These are phyloP conservation scores for Citrullus mucosospermus DNA, from an alignment of 306 rosid genomes.

Conservation along the genomic window DNA sequence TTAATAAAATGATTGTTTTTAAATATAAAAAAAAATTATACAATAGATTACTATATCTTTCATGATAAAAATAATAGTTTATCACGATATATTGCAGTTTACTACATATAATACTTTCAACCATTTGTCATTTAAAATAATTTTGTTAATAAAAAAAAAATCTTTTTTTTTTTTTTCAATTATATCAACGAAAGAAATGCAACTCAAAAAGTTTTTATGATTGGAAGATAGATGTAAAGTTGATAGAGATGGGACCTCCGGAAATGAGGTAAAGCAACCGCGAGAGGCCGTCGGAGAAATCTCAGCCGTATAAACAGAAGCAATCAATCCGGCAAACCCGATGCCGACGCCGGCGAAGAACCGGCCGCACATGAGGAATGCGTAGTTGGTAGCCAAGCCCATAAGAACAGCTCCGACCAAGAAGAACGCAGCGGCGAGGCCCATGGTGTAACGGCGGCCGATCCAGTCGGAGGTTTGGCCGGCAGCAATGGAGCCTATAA, in stretches of 20 bases:
- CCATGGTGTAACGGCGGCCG: conserved; percentile 78
- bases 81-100: no score
- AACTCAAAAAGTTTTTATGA: no score
- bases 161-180: no score
- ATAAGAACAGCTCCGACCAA: conserved; percentile 64
- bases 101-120: no score
- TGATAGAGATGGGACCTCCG: conserved; percentile 34
- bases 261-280: conserved; percentile 74
- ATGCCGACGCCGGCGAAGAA: conserved; percentile 68
- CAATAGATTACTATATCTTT: no score
- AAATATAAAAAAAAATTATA: no score
- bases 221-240: background rate
- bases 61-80: no score
- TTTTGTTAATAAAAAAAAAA: no score
- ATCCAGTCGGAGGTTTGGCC: conserved; percentile 90
- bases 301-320: conserved; percentile 78
- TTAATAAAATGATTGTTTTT: no score
- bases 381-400: conserved; percentile 70
- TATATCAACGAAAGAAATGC: no score
- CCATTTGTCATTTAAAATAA: no score
- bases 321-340: conserved; percentile 75
- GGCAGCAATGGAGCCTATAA: conserved; percentile 53
- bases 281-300: conserved; percentile 69
- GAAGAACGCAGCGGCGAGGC: conserved; percentile 43
- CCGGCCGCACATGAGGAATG: conserved; percentile 73